Evolutionary conservation across 768 basidiomycete species (phyloP), one percentile per base, ranked within the genome.

Genomic region (Daedalea quercina): DNA sequence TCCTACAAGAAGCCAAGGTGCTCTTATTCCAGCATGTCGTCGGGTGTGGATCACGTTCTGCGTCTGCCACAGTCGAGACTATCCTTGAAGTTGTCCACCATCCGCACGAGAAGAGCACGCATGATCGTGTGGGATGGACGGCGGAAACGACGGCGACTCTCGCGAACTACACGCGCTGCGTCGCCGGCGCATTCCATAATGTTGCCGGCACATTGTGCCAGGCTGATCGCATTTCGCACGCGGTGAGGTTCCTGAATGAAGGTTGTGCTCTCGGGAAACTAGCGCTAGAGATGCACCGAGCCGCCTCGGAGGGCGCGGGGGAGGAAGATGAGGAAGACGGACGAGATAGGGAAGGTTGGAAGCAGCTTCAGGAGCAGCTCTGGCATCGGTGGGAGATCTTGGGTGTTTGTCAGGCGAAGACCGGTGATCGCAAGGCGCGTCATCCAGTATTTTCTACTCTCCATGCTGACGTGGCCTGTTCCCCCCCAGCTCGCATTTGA

Each of bases 341-440:
- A 9, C 68, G 65, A 44, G 65, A 61, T 26, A 23, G 47, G 9
- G 79, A 72, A 26, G 64, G 65, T 0, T 87, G 85, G 83, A 70
- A 52, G 42, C 77, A 80, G 56, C 70, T 90, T 1, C 76, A 80
- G 53, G 81, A 83, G 28, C 82, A 86, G 55, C 59, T 93, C 24
- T 79, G 77, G 57, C 75, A 84, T 20, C 71, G 92, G 44, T 94
- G 85, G 79, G 91, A 96, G 68, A 65, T 95, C 26, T 70, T 94
- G 23, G 92, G 79, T 0, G 80, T 86, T 3, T 92, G 90, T 64
- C 83, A 81, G 61, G 76, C 78, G 25, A 93, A 89, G 66, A 82
- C 82, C 24, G 86, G 85, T 0, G 87, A 95, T 58, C 76, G 85
- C 20, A 79, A 78, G 77, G 93, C 90, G 43, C 26, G 74, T 65